Evolutionary conservation across 2,329 filamentous ascomycete species (phyloP).

Genomic region (Xylariaceae sp.): DNA sequence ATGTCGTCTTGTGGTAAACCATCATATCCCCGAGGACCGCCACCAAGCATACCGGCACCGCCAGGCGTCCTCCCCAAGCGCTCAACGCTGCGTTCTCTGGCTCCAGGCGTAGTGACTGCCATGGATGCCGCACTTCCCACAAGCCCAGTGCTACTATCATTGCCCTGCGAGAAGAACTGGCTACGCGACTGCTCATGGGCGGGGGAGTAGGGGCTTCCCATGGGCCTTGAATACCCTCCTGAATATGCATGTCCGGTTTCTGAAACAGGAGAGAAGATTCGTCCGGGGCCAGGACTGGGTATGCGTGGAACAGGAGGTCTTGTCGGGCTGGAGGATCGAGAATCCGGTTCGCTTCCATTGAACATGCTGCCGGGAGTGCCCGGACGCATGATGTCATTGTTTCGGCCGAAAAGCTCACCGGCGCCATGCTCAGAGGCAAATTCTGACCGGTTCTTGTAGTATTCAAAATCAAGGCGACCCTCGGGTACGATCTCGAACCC

Average conservation of each 20-base stretch:
- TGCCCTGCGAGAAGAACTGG: conserved; percentile 48
- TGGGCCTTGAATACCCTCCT: conserved; percentile 21
- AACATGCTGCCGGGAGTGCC: conserved; percentile 56
- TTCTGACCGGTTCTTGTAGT: conserved; percentile 85
- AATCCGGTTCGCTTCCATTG: conserved; percentile 40
- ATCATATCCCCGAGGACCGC: conserved; percentile 57
- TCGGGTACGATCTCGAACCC: conserved; percentile 92
- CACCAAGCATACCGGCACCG: conserved; percentile 48
- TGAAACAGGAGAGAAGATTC: conserved; percentile 22
- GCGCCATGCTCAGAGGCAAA: conserved; percentile 86
- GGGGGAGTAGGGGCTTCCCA: conserved; percentile 25
- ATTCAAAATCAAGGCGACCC: conserved; percentile 80
- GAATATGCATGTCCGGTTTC: conserved; percentile 26
- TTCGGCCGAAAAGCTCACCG: conserved; percentile 60
- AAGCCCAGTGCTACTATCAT: conserved; percentile 51
- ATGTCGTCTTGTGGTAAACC: conserved; percentile 53
- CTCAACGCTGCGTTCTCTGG: conserved; percentile 33
- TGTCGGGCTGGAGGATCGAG: conserved; percentile 49
- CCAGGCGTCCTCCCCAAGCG: conserved; percentile 23
- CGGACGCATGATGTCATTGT: conserved; percentile 56
- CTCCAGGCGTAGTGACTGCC: conserved; percentile 38
- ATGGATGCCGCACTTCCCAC: conserved; percentile 51
- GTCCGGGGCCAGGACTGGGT: conserved; percentile 25
- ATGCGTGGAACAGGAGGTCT: conserved; percentile 28
- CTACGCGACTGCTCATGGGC: conserved; percentile 37